These are phyloP conservation scores for Prillingera fragicola DNA, from an alignment of 1,284 basidiomycete genomes.

Conservation along the genomic window DNA sequence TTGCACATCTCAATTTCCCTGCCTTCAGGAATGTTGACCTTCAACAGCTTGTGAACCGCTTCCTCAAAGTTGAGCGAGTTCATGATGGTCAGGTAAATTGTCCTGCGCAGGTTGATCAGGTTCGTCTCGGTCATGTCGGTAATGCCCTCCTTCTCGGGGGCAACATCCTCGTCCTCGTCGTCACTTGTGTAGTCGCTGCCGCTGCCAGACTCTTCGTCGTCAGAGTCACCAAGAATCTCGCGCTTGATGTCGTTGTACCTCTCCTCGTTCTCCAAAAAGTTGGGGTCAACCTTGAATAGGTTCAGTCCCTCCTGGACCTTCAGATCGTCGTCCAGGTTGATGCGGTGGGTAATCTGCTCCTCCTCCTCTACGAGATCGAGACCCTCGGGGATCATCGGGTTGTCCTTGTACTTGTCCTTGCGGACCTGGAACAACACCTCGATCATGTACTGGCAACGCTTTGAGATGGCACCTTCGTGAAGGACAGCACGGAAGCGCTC, in stretches of 20 bases:
- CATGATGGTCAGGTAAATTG: conserved; percentile 98
- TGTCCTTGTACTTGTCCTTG: conserved; percentile 98
- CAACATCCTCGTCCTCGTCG: conserved; percentile 57
- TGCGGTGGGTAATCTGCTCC: conserved; percentile 90
- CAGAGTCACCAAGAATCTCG: conserved; percentile 77
- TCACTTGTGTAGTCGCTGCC: conserved; percentile 64
- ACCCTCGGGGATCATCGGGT: conserved; percentile 86
- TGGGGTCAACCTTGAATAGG: conserved; percentile 90
- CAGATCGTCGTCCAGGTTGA: conserved; percentile 85
- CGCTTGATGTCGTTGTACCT: conserved; percentile 85
- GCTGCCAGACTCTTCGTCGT: conserved; percentile 56
- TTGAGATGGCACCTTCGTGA: conserved; percentile 90
- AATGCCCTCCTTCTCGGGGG: conserved; percentile 76
- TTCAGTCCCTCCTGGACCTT: conserved; percentile 92
- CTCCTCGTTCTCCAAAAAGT: conserved; percentile 86
- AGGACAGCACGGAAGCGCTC: conserved; percentile 94
- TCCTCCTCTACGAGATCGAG: conserved; percentile 96
- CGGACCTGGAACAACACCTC: conserved; percentile 97
- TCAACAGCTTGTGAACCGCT: conserved; percentile 95
- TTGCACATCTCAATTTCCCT: conserved; percentile 96
- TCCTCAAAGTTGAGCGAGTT: conserved; percentile 96
- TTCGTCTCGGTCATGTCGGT: conserved; percentile 94
- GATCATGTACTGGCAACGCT: conserved; percentile 99
- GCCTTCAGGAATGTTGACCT: conserved; percentile 84
- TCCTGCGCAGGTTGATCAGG: conserved; percentile 85